Conservation (phyloP, 140 eudicot species). For the Flaveria floridana region DNA sequence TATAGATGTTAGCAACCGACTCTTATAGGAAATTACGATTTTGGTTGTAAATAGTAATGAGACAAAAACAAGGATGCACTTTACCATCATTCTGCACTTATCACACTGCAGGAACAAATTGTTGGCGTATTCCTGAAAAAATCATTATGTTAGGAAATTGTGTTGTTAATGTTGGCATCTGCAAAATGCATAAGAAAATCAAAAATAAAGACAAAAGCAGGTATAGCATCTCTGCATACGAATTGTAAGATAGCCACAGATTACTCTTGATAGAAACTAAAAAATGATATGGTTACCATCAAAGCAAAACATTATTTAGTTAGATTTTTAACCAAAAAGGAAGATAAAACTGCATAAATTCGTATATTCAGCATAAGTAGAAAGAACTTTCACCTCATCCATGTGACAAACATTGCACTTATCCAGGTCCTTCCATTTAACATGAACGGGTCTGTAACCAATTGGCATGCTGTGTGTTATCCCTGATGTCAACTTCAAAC, state of each 20-base stretch:
- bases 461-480: constrained; percentile 46
- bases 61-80: constrained; percentile 12
- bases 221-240: constrained; percentile 1
- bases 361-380: constrained; percentile 1
- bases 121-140: constrained; percentile 86
- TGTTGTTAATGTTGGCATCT: not conserved
- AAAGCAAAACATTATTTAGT: constrained; percentile 9
- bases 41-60: not conserved
- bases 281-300: constrained; percentile 13
- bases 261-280: constrained; percentile 6
- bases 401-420: constrained; percentile 97
- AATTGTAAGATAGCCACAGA: not conserved
- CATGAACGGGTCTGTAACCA: constrained; percentile 81
- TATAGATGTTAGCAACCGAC: not conserved
- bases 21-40: constrained; percentile 1
- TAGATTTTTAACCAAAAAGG: constrained; percentile 24
- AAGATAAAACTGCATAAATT: constrained; percentile 8
- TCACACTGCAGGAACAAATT: constrained; percentile 97
- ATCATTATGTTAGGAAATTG: constrained; percentile 17
- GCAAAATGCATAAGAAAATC: not conserved
- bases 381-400: constrained; percentile 76
- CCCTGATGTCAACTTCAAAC: constrained; percentile 43
- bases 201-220: not conserved
- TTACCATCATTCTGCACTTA: constrained; percentile 99
- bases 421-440: constrained; percentile 92